These are phyloP conservation scores for Cutaneotrichosporon curvatum DNA, from an alignment of 1,284 basidiomycete genomes.

Conservation along the genomic window DNA sequence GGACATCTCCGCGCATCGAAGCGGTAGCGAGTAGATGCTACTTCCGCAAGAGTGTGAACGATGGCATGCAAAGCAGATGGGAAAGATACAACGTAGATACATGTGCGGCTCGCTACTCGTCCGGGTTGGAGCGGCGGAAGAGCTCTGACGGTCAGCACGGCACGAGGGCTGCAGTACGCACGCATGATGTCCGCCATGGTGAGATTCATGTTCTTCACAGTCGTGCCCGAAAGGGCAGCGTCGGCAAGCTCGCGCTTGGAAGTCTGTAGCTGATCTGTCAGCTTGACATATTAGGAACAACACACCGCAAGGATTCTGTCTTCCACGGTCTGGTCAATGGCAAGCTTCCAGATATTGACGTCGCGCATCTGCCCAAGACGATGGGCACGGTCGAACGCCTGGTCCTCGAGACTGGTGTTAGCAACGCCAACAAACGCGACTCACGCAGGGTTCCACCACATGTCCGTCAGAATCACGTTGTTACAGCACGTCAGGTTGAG, in stretches of 20 bases:
- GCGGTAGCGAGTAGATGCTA: too few species aligned
- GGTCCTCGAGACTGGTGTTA: conserved; percentile 56
- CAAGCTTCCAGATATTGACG: conserved; percentile 90
- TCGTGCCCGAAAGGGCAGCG: conserved; percentile 81
- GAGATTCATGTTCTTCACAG: conserved; percentile 75
- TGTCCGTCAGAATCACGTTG: conserved; percentile 82
- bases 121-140: conserved; percentile 6
- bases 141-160: conserved; percentile 10
- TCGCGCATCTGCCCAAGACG: conserved; percentile 74
- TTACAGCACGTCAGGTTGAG: conserved; percentile 92
- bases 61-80: too few species aligned
- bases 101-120: too few species aligned
- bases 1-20: too few species aligned
- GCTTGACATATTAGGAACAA: conserved; percentile 8
- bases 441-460: conserved; percentile 87
- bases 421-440: conserved; percentile 3
- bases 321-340: conserved; percentile 81
- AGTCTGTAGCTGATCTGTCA: conserved; percentile 65
- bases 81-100: too few species aligned
- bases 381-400: conserved; percentile 91
- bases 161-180: conserved; percentile 20
- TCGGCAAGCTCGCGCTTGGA: conserved; percentile 77
- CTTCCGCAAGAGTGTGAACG: too few species aligned
- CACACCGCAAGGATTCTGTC: conserved; percentile 51
- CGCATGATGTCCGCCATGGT: conserved; percentile 73